A percentile compares a stretch with the other conserved stretches of the same genome.
Evolutionary conservation across 371 early-diverging fungal species (phyloP).

Genomic region (Apophysomyces variabilis): DNA sequence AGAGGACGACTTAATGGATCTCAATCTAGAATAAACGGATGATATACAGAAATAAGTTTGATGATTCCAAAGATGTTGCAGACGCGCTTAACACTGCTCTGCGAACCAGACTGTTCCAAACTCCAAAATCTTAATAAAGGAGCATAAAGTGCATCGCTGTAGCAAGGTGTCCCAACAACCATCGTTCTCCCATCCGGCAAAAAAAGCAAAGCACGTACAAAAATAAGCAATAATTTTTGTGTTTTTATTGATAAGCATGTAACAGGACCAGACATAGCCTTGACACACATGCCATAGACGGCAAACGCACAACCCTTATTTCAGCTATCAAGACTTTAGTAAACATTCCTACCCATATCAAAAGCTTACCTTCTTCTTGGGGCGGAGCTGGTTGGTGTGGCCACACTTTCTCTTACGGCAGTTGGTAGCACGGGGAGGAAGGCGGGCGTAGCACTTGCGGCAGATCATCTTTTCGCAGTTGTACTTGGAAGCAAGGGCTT

Average conservation of each 20-base stretch:
- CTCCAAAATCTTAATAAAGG: no score
- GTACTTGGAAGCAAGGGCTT: conserved; percentile 94
- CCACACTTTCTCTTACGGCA: conserved; percentile 99
- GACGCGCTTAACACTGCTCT: not conserved
- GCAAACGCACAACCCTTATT: not conserved
- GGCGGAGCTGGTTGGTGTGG: conserved; percentile 96
- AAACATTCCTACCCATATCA: not conserved
- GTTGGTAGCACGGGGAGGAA: conserved; percentile 97
- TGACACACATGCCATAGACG: not conserved
- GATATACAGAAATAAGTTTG: not conserved
- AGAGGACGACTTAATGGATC: conserved; percentile 11
- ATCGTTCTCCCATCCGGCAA: not conserved
- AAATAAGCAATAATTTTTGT: not conserved
- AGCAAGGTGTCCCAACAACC: not conserved
- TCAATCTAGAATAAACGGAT: conserved; percentile 12
- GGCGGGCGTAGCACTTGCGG: conserved; percentile 98
- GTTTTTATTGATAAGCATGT: not conserved
- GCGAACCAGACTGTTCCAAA: not conserved
- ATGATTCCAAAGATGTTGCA: not conserved
- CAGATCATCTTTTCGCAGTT: conserved; percentile 98
- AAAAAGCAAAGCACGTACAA: no score
- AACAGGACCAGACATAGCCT: not conserved
- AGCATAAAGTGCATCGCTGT: not conserved
- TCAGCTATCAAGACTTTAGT: conserved; percentile 1
- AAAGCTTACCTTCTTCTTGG: conserved; percentile 80